Evolutionary conservation across 2,329 filamentous ascomycete species (phyloP).

Genomic region (Stromatinia cepivora): DNA sequence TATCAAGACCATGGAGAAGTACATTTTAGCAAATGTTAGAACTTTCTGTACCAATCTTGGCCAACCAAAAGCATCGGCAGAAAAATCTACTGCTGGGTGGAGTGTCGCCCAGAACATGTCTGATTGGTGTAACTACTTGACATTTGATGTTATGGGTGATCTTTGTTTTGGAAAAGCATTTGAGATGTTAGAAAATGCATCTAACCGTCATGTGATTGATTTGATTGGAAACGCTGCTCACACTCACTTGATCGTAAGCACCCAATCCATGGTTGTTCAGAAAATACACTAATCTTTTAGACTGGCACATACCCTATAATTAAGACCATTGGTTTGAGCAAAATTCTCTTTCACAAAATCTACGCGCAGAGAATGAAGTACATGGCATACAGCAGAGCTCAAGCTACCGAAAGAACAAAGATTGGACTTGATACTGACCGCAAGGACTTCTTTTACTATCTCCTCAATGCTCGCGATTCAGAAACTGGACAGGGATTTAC

Average conservation of each 20-base stretch:
- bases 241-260: slow-evolving; percentile 62
- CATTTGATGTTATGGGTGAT: slow-evolving; percentile 54
- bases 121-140: slow-evolving; percentile 45
- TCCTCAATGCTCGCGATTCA: slow-evolving; percentile 69
- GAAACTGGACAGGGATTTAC: slow-evolving; percentile 56
- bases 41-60: slow-evolving; percentile 61
- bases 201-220: slow-evolving; percentile 66
- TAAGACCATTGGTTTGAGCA: slow-evolving; percentile 65
- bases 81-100: slow-evolving; percentile 47
- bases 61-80: slow-evolving; percentile 42
- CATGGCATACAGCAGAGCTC: slow-evolving; percentile 68
- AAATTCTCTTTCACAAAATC: slow-evolving; percentile 65
- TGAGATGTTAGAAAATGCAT: slow-evolving; percentile 49
- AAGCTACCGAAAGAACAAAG: slow-evolving; percentile 66
- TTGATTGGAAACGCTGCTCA: slow-evolving; percentile 68
- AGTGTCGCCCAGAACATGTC: slow-evolving; percentile 60
- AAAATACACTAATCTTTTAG: slow-evolving; percentile 26
- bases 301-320: slow-evolving; percentile 68
- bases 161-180: slow-evolving; percentile 53
- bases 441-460: slow-evolving; percentile 74
- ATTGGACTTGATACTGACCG: slow-evolving; percentile 58
- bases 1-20: slow-evolving; percentile 40
- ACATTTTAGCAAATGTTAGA: slow-evolving; percentile 42
- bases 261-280: not conserved
- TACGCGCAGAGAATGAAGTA: slow-evolving; percentile 67